These are phyloP conservation scores for Fusarium falciforme DNA, from an alignment of 2,329 filamentous ascomycete genomes.

Conservation along the genomic window DNA sequence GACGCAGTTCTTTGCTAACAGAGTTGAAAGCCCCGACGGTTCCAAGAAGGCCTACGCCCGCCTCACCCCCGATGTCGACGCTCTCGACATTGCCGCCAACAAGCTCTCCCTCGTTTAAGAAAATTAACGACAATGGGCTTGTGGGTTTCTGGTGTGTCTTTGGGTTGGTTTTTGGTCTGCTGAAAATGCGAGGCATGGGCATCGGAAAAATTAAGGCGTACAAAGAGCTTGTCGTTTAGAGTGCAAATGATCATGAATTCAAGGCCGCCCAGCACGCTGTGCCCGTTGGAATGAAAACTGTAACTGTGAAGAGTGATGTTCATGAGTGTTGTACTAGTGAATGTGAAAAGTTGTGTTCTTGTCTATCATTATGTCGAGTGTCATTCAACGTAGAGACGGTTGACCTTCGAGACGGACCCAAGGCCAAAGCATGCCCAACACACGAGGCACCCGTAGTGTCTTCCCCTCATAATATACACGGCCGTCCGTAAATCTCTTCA, in stretches of 20 bases:
- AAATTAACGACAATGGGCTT: constrained; percentile 29
- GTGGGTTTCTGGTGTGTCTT: constrained; percentile 50
- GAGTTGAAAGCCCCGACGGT: constrained; percentile 80
- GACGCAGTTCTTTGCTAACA: constrained; percentile 24
- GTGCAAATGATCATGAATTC: constrained; percentile 51
- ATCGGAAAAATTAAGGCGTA: constrained; percentile 52
- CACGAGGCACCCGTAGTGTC: neutral
- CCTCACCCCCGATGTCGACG: constrained; percentile 95
- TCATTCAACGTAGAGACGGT: neutral
- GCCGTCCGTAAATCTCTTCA: constrained; percentile 9
- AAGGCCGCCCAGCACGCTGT: constrained; percentile 43
- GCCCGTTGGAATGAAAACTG: constrained; percentile 1
- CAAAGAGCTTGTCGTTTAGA: constrained; percentile 50
- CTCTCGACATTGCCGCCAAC: constrained; percentile 98
- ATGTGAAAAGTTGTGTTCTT: neutral
- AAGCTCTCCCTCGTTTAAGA: constrained; percentile 97
- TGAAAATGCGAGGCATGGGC: constrained; percentile 52
- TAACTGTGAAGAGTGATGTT: neutral
- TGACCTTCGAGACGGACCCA: neutral
- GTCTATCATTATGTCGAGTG: neutral
- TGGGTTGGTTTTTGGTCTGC: constrained; percentile 51
- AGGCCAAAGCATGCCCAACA: neutral
- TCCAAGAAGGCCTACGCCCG: constrained; percentile 99
- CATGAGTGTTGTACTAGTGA: neutral
- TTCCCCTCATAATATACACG: constrained; percentile 23